Base-by-base conservation (phyloP, 2,329 filamentous ascomycete genomes). In the Botrytis galanthina region DNA sequence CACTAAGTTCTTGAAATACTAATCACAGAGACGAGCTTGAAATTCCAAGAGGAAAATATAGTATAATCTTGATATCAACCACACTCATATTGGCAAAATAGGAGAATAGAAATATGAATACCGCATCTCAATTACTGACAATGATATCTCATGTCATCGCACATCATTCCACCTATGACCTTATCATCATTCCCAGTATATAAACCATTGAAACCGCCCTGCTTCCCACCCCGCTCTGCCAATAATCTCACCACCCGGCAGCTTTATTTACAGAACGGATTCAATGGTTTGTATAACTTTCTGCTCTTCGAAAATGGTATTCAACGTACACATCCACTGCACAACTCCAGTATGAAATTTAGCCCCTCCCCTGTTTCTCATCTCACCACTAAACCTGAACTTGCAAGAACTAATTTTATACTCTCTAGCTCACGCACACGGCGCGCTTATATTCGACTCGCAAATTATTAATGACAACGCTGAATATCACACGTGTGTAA, bases 1-100 rank as follows among this genome's bases (percentile, higher is more conserved):
- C 12, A 26, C 46, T 26, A 9, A 4, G 4, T 26, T 1, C 22
- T 26, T 10, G 26, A 0, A 54, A 16, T 0, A 29, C 1, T 8
- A 29, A 8, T 0, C 12, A 29, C 51, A 10, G n/a, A n/a, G 22
- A n/a, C 12, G 44, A 51, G 48, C 10, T 14, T 51, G 22, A 26
- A 10, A 26, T 14, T 51, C 2, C 10, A n/a, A 26, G 46, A 26
- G 48, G 10, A n/a, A 51, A 4, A n/a, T 14, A 14, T 5, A 1
- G 9, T 12, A 48, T 48, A 48, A 9, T 12, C 22, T 1, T 48
- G 10, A 51, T n/a, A 14, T 51, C 10, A 51, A 51, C 3, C 9
- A 26, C 22, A 51, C 4, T 26, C 48, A 51, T 4, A 51, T 54
- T n/a, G 12, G 51, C 12, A 54, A 54, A 54, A 29, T 54, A 14